Evolutionary conservation across 805 yeast species (phyloP), one percentile per base, ranked within the genome.

Genomic region (Candida alai): DNA sequence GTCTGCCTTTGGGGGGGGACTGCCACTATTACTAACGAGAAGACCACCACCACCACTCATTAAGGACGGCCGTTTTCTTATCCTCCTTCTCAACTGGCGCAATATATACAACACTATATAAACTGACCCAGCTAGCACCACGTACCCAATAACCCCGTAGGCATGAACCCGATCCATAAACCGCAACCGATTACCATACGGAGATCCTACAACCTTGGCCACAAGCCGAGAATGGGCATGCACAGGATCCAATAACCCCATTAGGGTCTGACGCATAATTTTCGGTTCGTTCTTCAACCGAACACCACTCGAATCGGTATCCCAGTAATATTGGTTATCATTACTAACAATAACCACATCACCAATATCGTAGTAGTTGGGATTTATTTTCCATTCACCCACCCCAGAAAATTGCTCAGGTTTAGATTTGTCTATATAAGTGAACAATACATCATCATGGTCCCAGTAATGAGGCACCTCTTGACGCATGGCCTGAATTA

Each of bases 281-380:
- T 56, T 49, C 0, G 71, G 64, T 6, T 56, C 56, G 31, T 61
- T 56, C 3, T 37, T 54, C 35, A 76, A 52, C 11, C 36, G 31
- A 0, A 49, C 40, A 0, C 80, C 82, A 17, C 39, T 36, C 3
- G 58, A 35, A 49, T 67, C 38, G 55, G 45, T 34, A 43, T 61
- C 45, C 63, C 68, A 42, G 35, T 49, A 56, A 33, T 47, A 43
- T 37, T 42, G 41, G 54, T 63, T 52, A 60, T 72, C 68, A 42
- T 68, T 68, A 20, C 67, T 58, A 2, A 80, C 56, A 2, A 84
- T 53, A 2, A 84, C 47, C 0, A 75, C 62, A 50, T 82, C 85
- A 5, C 89, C 90, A 2, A 58, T 50, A 7, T 53, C 40, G 41
- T 60, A 68, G 0, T 47, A 35, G n/a, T 50, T 45, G 2, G 55